phyloP scores from a whole-genome alignment of 2,329 filamentous ascomycete species.

The Cladophialophora psammophila region DNA sequence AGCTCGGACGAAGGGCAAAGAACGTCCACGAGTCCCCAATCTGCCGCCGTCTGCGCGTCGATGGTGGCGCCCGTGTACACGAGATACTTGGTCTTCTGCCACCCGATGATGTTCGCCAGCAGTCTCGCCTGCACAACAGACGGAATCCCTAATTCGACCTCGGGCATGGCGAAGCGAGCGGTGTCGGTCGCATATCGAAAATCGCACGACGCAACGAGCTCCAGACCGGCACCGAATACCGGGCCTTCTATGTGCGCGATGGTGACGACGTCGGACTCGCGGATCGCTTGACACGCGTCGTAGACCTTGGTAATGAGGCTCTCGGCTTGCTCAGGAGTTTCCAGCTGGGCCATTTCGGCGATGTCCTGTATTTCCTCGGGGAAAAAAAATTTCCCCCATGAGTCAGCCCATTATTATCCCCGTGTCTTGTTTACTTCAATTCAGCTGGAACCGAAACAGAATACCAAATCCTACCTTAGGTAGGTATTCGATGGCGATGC shows the following conservation, averaged over 20 bases:
- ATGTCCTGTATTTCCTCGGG: too few relatives aligned
- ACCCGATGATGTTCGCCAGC: conserved; percentile 39
- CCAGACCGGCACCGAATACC: conserved; percentile 26
- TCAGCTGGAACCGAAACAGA: neutral
- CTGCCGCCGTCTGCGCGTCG: conserved; percentile 15
- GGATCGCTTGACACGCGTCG: conserved; percentile 30
- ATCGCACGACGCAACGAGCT: conserved; percentile 39
- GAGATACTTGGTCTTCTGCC: conserved; percentile 36
- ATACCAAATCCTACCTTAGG: neutral
- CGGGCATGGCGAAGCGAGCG: conserved; percentile 37
- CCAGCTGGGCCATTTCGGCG: conserved; percentile 58
- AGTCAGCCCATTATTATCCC: neutral
- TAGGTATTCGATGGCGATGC: too few relatives aligned
- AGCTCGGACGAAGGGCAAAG: neutral
- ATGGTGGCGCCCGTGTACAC: conserved; percentile 29
- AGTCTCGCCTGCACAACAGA: conserved; percentile 37
- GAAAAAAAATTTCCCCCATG: too few relatives aligned
- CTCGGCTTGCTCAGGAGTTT: conserved; percentile 43
- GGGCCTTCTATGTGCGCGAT: conserved; percentile 24
- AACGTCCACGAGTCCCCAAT: conserved; percentile 35
- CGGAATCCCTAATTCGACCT: conserved; percentile 36
- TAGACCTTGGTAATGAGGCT: conserved; percentile 46
- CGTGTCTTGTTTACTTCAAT: too few relatives aligned
- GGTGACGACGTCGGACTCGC: conserved; percentile 15
- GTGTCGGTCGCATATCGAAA: conserved; percentile 32